Evolutionary conservation across 306 rosid genomes (phyloP).

Genomic region (Prinsepia uniflora): DNA sequence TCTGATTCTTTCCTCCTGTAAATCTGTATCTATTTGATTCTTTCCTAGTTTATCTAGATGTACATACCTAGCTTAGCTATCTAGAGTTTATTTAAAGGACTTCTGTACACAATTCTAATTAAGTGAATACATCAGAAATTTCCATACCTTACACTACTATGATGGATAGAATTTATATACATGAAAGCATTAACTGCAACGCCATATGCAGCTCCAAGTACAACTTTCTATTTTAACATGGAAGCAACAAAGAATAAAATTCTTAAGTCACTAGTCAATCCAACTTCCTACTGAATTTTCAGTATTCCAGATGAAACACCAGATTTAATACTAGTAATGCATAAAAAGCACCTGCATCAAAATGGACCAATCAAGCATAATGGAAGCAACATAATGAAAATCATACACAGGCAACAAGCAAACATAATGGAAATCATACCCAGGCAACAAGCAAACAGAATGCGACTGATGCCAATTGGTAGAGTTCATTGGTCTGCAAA

Average conservation of each 20-base stretch:
- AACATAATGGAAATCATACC: constrained; percentile 46
- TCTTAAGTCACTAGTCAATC: not conserved
- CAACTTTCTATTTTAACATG: too few species aligned
- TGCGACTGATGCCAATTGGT: constrained; percentile 96
- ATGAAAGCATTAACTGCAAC: too few species aligned
- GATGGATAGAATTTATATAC: not conserved
- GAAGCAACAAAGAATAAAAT: not conserved
- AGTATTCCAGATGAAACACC: not conserved
- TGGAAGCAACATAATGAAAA: not conserved
- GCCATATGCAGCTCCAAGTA: too few species aligned
- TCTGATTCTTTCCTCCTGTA: too few species aligned
- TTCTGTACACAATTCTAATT: too few species aligned
- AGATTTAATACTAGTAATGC: not conserved
- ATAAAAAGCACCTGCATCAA: not conserved
- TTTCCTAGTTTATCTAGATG: too few species aligned
- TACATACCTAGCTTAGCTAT: too few species aligned
- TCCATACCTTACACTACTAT: not conserved
- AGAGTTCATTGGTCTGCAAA: constrained; percentile 96
- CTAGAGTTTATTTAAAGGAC: too few species aligned
- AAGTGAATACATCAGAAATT: too few species aligned
- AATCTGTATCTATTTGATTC: too few species aligned
- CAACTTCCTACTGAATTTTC: not conserved
- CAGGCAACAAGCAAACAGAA: constrained; percentile 98
- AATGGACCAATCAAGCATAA: constrained; percentile 5
- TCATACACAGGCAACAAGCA: constrained; percentile 44